These are phyloP conservation scores for Adansonia grandidieri DNA, from an alignment of 441 rosid genomes.

Conservation along the genomic window DNA sequence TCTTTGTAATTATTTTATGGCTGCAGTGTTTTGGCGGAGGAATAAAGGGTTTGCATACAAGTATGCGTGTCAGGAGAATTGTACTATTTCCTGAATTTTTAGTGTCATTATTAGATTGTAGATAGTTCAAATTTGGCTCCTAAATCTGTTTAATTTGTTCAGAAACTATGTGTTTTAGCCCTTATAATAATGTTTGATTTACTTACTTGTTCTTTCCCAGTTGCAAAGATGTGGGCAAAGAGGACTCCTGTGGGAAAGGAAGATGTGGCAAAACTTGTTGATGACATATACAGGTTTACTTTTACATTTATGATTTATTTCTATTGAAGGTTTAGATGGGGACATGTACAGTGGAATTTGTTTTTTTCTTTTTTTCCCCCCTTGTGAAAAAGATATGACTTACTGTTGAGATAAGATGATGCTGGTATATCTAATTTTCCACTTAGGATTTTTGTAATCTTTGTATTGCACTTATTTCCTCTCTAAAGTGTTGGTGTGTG, in stretches of 20 bases:
- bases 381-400: too few relatives aligned
- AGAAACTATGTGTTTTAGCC: not conserved
- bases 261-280: constrained; percentile 86
- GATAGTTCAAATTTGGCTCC: not conserved
- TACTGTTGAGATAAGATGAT: too few relatives aligned
- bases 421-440: not conserved
- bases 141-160: not conserved
- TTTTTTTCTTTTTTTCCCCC: too few relatives aligned
- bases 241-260: constrained; percentile 73
- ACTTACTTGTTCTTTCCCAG: constrained; percentile 40
- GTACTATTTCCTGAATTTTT: constrained; percentile 3
- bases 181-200: constrained; percentile 24
- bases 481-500: too few relatives aligned
- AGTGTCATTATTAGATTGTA: not conserved
- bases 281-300: constrained; percentile 81
- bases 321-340: not conserved
- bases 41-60: not conserved
- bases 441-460: not conserved
- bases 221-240: constrained; percentile 70
- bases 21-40: not conserved
- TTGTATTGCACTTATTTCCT: not conserved
- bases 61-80: constrained; percentile 8
- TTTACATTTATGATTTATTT: constrained; percentile 11
- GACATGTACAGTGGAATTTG: not conserved
- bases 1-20: not conserved